Evolutionary conservation across 2,329 filamentous ascomycete species (phyloP), one percentile per base, ranked within the genome.

Genomic region (Venturiaceae sp.): DNA sequence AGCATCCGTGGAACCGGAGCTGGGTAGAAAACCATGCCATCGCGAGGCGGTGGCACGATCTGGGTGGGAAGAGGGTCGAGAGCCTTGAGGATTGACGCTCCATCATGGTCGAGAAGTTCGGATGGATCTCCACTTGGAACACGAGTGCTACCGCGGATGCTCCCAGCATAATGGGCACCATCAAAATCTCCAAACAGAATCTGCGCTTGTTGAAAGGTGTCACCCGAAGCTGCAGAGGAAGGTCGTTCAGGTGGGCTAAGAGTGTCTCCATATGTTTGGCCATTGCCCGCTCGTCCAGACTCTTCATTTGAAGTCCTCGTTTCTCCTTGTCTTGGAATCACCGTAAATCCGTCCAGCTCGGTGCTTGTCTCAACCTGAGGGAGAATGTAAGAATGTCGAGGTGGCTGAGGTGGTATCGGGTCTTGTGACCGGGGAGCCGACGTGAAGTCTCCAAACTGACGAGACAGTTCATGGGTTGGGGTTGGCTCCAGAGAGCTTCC

Each of bases 1-100:
- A 99, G 80, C 85, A 95, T 92, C 62, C 88, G 86, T 3, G 94
- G 94, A 2, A 99, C 94, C 1, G 90, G 92, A 3, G 94, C 94
- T 14, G 94, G 94, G 70, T 99, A 99, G 72, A 87, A 97, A 9
- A 96, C 83, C 89, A 97, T 96, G 64, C 85, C 79, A 63, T 92
- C 84, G 4, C 84, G 86, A 1, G 86, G 86, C 28, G 80, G 76
- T 1, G 83, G 83, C 5, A 63, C 64, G 13, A 62, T 68, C 28
- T 64, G 62, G 0, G 63, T 61, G 4, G 63, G 63, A 3, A 62
- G 59, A 26, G 66, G 61, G 33, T 65, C 62, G 8, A 65, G 57
- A 2, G 64, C 53, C 34, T 66, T 85, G 16, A 61, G 30, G 6
- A 60, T 13, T 13, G 60, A 61, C 5, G 47, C 14, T 2, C 34